Evolutionary conservation across 495 filamentous ascomycete species (phyloP).

Genomic region (Xylaria nigripes): DNA sequence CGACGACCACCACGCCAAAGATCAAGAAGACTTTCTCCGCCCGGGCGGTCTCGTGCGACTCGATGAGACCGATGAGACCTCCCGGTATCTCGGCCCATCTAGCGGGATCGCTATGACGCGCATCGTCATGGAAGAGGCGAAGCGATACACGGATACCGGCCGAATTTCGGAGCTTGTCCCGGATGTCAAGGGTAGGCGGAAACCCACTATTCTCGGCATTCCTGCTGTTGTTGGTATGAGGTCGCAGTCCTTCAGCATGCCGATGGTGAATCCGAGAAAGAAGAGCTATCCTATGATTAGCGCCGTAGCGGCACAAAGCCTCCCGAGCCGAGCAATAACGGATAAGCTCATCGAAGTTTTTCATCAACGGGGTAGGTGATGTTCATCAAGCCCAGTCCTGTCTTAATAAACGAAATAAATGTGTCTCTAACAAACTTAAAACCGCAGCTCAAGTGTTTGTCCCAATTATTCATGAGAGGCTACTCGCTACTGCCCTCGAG

Average conservation of each 20-base stretch:
- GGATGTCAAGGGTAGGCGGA: conserved; percentile 39
- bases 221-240: conserved; percentile 13
- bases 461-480: conserved; percentile 76
- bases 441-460: conserved; percentile 69
- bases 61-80: conserved; percentile 66
- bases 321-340: conserved; percentile 59
- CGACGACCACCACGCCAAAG: conserved; percentile 44
- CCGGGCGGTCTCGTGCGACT: conserved; percentile 75
- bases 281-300: conserved; percentile 71
- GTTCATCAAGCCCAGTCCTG: not conserved
- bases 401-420: not conserved
- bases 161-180: conserved; percentile 84
- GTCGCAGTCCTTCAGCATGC: conserved; percentile 35
- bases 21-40: conserved; percentile 73
- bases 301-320: conserved; percentile 55
- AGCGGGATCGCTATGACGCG: conserved; percentile 92
- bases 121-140: conserved; percentile 89
- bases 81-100: conserved; percentile 81
- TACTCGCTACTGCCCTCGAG: conserved; percentile 65
- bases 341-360: conserved; percentile 72
- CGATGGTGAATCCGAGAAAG: conserved; percentile 29
- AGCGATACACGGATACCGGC: conserved; percentile 72
- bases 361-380: conserved; percentile 62
- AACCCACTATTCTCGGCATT: not conserved
- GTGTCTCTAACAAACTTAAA: conserved; percentile 5